Base-by-base conservation (phyloP, 352 stramenopile species). In the Nothophytophthora sp. region DNA sequence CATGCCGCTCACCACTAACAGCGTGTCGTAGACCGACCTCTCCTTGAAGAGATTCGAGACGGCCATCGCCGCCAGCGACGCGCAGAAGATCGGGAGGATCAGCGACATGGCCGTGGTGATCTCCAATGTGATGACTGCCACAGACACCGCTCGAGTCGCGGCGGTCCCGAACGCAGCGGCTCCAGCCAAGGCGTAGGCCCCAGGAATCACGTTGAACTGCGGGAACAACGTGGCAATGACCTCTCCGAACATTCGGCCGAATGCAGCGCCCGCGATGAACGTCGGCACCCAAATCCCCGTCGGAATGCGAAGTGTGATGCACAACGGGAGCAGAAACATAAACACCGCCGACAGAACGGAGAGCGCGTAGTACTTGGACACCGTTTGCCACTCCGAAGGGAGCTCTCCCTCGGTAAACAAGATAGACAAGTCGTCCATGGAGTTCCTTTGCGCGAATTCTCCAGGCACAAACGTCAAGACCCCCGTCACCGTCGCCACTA, bases 41-140 rank as follows among this genome's bases (percentile, higher is more conserved):
- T 91, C 78, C 27, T 74, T 72, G 44, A 77, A 87, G 30, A 89
- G 35, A 40, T 81, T 85, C 20, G 63, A 70, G 15, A 86, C 58
- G 2, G 69, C 86, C 48, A 92, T 90, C 10, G 86, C 76, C 18
- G 76, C 46, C 5, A 96, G 63, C 5, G 81, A 73, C 3, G 78
- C 67, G 55, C 80, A 86, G 48, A 96, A 94, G 47, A 94, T 73
- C 2, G 86, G 86, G 16, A 93, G 71, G 44, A 94, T 91, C 50
- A 94, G 63, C 5, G 73, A 70, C 69, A 96, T 92, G 25, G 82
- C 72, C 11, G 83, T 66, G 19, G 86, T 96, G 53, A 96, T 86
- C 56, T 96, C 86, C 28, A 95, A 61, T 2, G 86, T 88, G 54
- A 96, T 96, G 32, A 96, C 87, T 1, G 84, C 86, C 10, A 88